phyloP scores from a whole-genome alignment of 1,284 basidiomycete species.

The Puccinia polysora region DNA sequence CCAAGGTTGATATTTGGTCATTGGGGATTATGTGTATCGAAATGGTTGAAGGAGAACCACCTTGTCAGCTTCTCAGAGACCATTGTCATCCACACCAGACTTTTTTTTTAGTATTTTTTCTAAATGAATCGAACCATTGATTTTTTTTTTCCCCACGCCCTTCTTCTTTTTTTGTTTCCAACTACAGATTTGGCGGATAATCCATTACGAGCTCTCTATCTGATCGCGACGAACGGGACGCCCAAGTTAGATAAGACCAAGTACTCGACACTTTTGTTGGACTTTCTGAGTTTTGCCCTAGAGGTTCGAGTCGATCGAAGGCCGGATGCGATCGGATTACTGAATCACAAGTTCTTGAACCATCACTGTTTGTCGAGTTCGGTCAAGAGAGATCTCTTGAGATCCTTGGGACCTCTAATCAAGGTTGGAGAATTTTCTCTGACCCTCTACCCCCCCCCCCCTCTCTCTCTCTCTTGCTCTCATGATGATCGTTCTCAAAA shows the following conservation, averaged over 20 bases:
- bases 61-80: constrained; percentile 70
- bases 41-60: constrained; percentile 99
- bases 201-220: constrained; percentile 62
- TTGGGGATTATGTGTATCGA: constrained; percentile 85
- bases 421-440: too few species aligned
- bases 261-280: constrained; percentile 76
- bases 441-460: too few species aligned
- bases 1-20: constrained; percentile 98
- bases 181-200: constrained; percentile 51
- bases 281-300: constrained; percentile 82
- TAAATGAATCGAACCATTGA: too few species aligned
- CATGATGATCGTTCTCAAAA: too few species aligned
- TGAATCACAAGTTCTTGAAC: constrained; percentile 54
- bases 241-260: constrained; percentile 92
- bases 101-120: too few species aligned
- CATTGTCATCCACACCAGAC: constrained; percentile 44
- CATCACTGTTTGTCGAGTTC: too few species aligned
- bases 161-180: background rate
- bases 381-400: too few species aligned
- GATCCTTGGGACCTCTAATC: too few species aligned
- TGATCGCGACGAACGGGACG: constrained; percentile 98
- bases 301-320: constrained; percentile 92
- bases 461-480: too few species aligned
- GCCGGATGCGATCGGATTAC: constrained; percentile 75
- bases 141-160: constrained; percentile 21